Base-by-base conservation (phyloP, 495 filamentous ascomycete species). In the Podospora pseudopauciseta region DNA sequence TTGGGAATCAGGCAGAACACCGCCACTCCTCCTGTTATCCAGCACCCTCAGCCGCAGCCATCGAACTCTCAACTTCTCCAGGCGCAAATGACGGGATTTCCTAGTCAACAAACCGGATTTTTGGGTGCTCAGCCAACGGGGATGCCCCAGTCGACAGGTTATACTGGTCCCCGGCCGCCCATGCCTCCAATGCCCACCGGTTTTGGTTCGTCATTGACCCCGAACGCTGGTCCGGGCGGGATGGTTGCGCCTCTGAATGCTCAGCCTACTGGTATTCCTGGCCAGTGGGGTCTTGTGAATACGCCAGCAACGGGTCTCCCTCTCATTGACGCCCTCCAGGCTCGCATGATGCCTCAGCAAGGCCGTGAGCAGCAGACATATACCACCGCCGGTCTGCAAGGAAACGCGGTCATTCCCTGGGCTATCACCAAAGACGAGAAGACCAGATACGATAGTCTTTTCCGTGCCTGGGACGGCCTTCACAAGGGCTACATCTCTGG, bases 361-460 rank as follows among this genome's bases (percentile, higher is more conserved):
- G 96, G 96, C 30, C 90, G 96, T 5, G 96, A 97, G 78, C 90
- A 92, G 70, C 92, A 92, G 5, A 78, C 71, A 65, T 98, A 92
- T 72, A 94, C 90, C n/a, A 94, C 93, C 16, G 83, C 87, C 66
- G 93, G 94, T 7, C 83, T 99, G 28, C 90, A 91, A 34, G 96
- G 96, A 61, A 98, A 96, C 82, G 96, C 96, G 7, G 92, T 89
- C 5, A 93, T 99, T 74, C 94, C 96, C 3, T 99, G 94, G 95
- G 95, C 96, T 27, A 94, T 99, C 65, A 99, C 96, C 7, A 99
- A 99, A 78, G 92, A 96, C 70, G 96, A 99, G 79, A 99, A 99
- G 83, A 94, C 92, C 66, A 90, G 95, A 64, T 99, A 98, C 70
- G 96, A 99, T 80, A 87, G 93, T 68, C 83, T 98, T 16, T 99